phyloP scores from a whole-genome alignment of 495 filamentous ascomycete genomes.

The Penicillium malachiteum region DNA sequence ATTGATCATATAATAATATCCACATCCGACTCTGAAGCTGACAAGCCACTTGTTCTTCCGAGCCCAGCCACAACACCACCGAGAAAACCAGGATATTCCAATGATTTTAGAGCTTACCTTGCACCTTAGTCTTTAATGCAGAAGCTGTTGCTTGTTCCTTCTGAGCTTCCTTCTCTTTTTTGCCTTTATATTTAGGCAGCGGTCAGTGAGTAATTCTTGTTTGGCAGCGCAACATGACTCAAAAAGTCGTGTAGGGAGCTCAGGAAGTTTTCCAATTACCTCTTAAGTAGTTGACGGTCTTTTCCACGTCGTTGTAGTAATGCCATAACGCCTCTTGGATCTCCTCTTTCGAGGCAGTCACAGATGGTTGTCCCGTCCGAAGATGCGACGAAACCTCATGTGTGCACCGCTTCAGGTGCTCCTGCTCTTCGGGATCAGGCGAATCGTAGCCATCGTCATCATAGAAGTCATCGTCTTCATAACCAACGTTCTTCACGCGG shows the following conservation, averaged over 20 bases:
- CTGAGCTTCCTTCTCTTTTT: conserved; percentile 40
- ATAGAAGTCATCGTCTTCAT: conserved; percentile 45
- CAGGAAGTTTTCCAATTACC: conserved; percentile 37
- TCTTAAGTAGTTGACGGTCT: conserved; percentile 74
- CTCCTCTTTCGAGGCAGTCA: conserved; percentile 52
- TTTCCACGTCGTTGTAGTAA: conserved; percentile 90
- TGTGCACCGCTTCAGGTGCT: conserved; percentile 40
- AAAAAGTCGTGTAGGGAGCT: background rate
- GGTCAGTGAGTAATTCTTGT: background rate
- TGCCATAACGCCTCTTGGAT: conserved; percentile 91
- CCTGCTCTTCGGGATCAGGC: conserved; percentile 46
- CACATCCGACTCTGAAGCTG: no score
- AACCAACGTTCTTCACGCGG: conserved; percentile 46
- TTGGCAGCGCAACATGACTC: background rate
- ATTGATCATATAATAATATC: no score
- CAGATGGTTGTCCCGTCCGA: conserved; percentile 36
- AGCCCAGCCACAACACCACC: conserved; percentile 36
- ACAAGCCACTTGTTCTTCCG: conserved; percentile 3
- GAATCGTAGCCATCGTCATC: conserved; percentile 45
- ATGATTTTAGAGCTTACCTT: conserved; percentile 48
- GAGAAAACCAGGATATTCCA: conserved; percentile 9
- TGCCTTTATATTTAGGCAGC: conserved; percentile 30
- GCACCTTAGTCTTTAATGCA: conserved; percentile 32
- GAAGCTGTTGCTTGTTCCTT: conserved; percentile 41
- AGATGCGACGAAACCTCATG: conserved; percentile 39